phyloP scores from a whole-genome alignment of 1,284 basidiomycete species.

The Ustilago sp. region DNA sequence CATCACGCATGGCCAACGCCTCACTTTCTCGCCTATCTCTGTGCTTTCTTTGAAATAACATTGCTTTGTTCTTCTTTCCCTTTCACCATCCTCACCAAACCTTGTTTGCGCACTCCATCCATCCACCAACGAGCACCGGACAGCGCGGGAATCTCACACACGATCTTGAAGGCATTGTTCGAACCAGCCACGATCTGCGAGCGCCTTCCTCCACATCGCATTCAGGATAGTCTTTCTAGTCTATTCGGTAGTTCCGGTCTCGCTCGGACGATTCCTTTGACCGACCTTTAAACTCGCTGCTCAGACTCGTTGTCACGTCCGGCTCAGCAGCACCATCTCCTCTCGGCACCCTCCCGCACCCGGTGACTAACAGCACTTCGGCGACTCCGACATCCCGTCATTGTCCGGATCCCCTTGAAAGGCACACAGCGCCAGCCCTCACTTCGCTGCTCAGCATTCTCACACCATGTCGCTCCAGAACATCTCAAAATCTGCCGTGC shows the following conservation, averaged over 20 bases:
- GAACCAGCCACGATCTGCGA: neutral
- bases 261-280: neutral
- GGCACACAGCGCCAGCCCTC: neutral
- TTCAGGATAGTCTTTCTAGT: slow-evolving; percentile 5
- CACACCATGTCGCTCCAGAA: slow-evolving; percentile 65
- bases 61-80: neutral
- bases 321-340: no score
- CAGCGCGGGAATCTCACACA: neutral
- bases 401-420: neutral
- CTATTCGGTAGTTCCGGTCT: neutral
- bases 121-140: neutral
- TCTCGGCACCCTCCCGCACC: neutral
- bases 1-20: slow-evolving; percentile 1
- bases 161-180: neutral
- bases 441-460: neutral
- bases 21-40: neutral
- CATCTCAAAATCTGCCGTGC: slow-evolving; percentile 66
- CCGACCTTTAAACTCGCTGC: no score
- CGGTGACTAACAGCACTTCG: neutral
- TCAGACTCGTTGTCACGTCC: no score
- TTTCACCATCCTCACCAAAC: slow-evolving; percentile 8
- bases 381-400: neutral
- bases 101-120: slow-evolving; percentile 11
- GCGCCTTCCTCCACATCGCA: neutral
- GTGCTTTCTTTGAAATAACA: neutral